phyloP scores from a whole-genome alignment of 2,329 filamentous ascomycete genomes.

The Aspergillus japonicus region DNA sequence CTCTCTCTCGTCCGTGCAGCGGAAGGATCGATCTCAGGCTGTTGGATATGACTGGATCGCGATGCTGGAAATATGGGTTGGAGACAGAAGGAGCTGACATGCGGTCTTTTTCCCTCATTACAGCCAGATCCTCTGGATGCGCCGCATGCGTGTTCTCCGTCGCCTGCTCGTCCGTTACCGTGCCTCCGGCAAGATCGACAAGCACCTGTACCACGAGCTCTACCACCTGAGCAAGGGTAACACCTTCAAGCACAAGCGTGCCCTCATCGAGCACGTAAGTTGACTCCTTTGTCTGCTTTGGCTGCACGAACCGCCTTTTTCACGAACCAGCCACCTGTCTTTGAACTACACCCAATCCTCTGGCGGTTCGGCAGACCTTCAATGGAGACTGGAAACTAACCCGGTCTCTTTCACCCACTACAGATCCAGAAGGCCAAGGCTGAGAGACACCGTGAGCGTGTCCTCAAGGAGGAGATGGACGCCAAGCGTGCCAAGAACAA shows the following conservation, averaged over 20 bases:
- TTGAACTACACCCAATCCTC: neutral
- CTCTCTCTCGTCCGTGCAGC: neutral
- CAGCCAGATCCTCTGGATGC: slow-evolving; percentile 99
- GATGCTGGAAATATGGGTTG: neutral
- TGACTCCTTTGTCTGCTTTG: slow-evolving; percentile 8
- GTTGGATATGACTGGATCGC: neutral
- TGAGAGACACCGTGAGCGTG: slow-evolving; percentile 94
- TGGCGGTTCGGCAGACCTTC: neutral
- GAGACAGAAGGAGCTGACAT: slow-evolving; percentile 17
- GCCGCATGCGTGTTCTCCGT: slow-evolving; percentile 97
- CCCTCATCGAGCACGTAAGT: slow-evolving; percentile 98
- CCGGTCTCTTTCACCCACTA: slow-evolving; percentile 25
- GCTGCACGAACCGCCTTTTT: slow-evolving; percentile 15
- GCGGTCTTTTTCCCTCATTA: slow-evolving; percentile 29
- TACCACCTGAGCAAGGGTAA: slow-evolving; percentile 99
- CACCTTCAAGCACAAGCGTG: slow-evolving; percentile 99
- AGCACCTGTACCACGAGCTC: slow-evolving; percentile 99
- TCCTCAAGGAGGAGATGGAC: slow-evolving; percentile 99
- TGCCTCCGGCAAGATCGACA: slow-evolving; percentile 99
- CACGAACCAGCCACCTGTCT: neutral
- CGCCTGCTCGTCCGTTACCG: slow-evolving; percentile 99
- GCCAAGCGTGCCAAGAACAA: slow-evolving; percentile 99
- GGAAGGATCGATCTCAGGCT: neutral
- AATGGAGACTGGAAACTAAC: slow-evolving; percentile 10
- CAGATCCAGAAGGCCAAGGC: slow-evolving; percentile 99